Evolutionary conservation across 352 stramenopile species (phyloP), one percentile per base, ranked within the genome.

Genomic region (Pilasporangium apinafurcum): DNA sequence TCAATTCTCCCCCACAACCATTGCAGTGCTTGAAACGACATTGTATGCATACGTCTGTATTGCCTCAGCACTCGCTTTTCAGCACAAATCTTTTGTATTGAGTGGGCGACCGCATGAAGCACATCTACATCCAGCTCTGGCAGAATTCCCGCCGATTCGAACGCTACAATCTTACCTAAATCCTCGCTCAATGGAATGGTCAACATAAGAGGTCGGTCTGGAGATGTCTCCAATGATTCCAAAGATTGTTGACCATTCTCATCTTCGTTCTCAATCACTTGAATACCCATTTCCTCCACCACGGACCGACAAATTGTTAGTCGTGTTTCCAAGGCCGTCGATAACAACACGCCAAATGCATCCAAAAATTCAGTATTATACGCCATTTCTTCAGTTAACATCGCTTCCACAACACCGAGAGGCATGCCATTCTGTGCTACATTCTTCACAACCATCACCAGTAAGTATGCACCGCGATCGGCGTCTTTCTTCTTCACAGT

Each of bases 381-480:
- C 18, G 26, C 28, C 10, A 6, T 17, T 2, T 27, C n/a, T 17
- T 39, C 24, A 3, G 43, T 4, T 4, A 63, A 10, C 16, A 63
- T 16, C 4, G 49, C 54, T 33, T 63, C 32, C 22, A 63, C 18
- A 1, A 63, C 24, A 5, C 49, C 54, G n/a, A 51, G 28, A n/a
- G 33, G 29, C 0, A 37, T 5, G 4, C 49, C 43, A 14, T 21
- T 18, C n/a, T n/a, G n/a, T n/a, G n/a, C n/a, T 3, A 35, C 17
- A 29, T 26, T 38, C 31, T 37, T 48, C 16, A 63, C 27, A 6
- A 28, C 54, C n/a, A 56, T 27, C 9, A 63, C 42, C 8, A 63
- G 24, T 39, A 63, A 13, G 0, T 55, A 33, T 3, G 51, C 21
- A 5, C 34, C 37, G 25, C 7, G 2, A 17, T 37, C 17, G 8